Evolutionary conservation across 345 rosid genomes (phyloP), one percentile per base, ranked within the genome.

Genomic region (Sapria himalayana): DNA sequence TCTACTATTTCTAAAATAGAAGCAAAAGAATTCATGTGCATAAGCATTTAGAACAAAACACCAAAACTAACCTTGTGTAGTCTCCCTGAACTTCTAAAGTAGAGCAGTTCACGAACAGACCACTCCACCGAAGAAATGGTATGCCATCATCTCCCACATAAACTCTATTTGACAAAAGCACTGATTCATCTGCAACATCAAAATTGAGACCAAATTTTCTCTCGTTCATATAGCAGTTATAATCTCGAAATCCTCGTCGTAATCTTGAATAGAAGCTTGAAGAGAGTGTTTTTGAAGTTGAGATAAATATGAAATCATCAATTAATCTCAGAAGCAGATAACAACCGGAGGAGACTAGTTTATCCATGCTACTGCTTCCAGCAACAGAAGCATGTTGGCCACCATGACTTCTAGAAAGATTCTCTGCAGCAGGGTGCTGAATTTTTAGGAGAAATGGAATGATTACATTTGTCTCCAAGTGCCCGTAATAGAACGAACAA

Each of bases 81-180:
- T 86, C 97, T 43, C 65, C 86, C 65, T 78, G 94, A 50, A 86
- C 65, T 62, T 85, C 92, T 27, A 73, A 57, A 57, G 81, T 65
- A 49, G 43, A 22, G 31, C 68, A 65, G 43, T 85, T 85, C 19
- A 81, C 51, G 3, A 85, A 77, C 57, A 81, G 65, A 29, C 94
- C 96, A 48, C 84, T 73, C 97, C 97, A 85, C 25, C 57, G 67
- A 43, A 73, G 37, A 50, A 78, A 85, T 41, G 61, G 43, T 29
- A 55, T 56, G 24, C 72, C 77, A 64, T 66, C 71, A 27, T 55
- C 69, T 56, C 70, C 69, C 46, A 63, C 62, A 50, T 54, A 63
- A 45, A 51, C 43, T 54, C 59, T 69, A 5, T 52, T 72, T n/a
- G 69, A 61, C 18, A 58, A 61, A 49, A 46, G 43, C 39, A 39